These are phyloP conservation scores for Epichloe aotearoae DNA, from an alignment of 2,329 filamentous ascomycete species.

Conservation along the genomic window DNA sequence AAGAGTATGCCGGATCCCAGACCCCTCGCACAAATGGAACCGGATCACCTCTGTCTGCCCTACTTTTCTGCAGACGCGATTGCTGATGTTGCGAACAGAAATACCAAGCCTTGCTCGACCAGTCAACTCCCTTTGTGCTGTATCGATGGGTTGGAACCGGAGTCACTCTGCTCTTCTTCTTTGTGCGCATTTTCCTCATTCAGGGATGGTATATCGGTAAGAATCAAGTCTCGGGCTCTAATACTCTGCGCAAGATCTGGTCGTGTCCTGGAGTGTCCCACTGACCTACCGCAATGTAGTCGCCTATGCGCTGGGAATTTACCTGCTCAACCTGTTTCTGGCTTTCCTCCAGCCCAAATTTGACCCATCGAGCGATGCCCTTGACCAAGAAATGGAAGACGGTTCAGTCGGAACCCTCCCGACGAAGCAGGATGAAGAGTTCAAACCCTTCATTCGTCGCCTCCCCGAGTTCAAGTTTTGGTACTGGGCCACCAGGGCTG, in stretches of 20 bases:
- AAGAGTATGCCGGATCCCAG: slow-evolving; percentile 40
- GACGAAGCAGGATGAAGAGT: slow-evolving; percentile 94
- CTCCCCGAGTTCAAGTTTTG: slow-evolving; percentile 99
- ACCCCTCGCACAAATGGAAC: not conserved
- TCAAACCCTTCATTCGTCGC: slow-evolving; percentile 89
- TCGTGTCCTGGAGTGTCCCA: not conserved
- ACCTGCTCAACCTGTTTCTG: slow-evolving; percentile 97
- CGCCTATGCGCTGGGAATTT: slow-evolving; percentile 94
- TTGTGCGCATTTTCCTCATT: slow-evolving; percentile 74
- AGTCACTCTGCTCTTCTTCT: slow-evolving; percentile 65
- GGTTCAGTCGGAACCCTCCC: slow-evolving; percentile 71
- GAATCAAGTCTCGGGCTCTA: slow-evolving; percentile 10
- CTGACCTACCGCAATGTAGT: slow-evolving; percentile 39
- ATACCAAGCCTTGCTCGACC: slow-evolving; percentile 90
- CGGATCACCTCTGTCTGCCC: not conserved
- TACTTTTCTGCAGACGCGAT: not conserved
- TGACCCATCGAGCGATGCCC: slow-evolving; percentile 81
- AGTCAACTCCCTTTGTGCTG: slow-evolving; percentile 75
- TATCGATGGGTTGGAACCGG: slow-evolving; percentile 89
- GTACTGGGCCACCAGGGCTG: slow-evolving; percentile 85
- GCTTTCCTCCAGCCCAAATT: slow-evolving; percentile 98
- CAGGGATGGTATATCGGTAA: slow-evolving; percentile 98
- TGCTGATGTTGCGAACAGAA: slow-evolving; percentile 38
- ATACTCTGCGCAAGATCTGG: not conserved
- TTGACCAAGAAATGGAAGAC: slow-evolving; percentile 94